These are phyloP conservation scores for Funneliformis geosporum DNA, from an alignment of 192 early-diverging fungal genomes.

Conservation along the genomic window DNA sequence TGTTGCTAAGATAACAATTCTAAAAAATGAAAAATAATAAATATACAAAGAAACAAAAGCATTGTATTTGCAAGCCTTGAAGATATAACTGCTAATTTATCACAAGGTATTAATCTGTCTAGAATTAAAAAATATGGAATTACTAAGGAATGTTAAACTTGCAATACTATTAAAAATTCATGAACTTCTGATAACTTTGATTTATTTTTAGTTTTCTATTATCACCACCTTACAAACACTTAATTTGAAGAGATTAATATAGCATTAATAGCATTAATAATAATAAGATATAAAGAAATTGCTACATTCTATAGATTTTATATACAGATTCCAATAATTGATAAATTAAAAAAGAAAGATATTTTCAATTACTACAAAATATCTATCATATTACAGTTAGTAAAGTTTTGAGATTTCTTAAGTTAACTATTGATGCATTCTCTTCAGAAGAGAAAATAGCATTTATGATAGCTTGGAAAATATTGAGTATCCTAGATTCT, in stretches of 20 bases:
- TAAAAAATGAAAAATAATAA: not conserved
- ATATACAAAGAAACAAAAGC: not conserved
- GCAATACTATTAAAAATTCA: not conserved
- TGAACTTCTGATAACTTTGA: not conserved
- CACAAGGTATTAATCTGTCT: not conserved
- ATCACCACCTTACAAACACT: not conserved
- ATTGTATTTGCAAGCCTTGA: not conserved
- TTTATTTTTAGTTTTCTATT: not conserved
- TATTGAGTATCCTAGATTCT: not conserved
- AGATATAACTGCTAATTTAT: not conserved
- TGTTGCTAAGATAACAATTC: not conserved
- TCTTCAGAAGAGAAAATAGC: not conserved
- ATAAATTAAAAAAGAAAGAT: not conserved
- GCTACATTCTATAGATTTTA: not conserved
- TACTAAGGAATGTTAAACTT: not conserved
- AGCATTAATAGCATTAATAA: not conserved
- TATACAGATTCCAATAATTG: not conserved
- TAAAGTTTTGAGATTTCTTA: not conserved
- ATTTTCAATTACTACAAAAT: not conserved
- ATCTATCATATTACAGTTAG: not conserved
- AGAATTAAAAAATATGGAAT: not conserved
- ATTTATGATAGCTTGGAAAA: not conserved
- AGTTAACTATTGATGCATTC: not conserved
- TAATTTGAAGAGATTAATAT: not conserved
- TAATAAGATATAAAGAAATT: not conserved